These are phyloP conservation scores for Odonthalia washingtoniensis DNA, from an alignment of 31 red algal genomes.

Conservation along the genomic window DNA sequence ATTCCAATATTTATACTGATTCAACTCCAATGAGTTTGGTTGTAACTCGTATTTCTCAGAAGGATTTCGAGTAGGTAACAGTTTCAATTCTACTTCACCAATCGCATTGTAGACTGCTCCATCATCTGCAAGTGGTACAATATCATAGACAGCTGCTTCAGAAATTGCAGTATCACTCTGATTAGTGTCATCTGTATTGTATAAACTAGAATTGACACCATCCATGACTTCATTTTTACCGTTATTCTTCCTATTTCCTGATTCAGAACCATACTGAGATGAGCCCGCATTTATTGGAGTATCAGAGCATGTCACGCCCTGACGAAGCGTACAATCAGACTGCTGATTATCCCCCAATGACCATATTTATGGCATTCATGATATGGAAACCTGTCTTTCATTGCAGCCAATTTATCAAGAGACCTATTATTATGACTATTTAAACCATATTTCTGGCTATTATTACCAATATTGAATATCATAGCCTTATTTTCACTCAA, in stretches of 20 bases:
- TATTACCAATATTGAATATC: neutral
- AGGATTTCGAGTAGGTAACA: neutral
- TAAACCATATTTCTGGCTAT: neutral
- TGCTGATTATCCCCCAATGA: constrained; percentile 26
- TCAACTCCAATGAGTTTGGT: neutral
- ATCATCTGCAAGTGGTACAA: neutral
- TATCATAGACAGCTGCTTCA: neutral
- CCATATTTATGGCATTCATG: neutral
- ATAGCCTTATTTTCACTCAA: neutral
- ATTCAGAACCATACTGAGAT: neutral
- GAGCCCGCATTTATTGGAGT: neutral
- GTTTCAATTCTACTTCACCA: constrained; percentile 1
- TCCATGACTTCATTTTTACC: neutral
- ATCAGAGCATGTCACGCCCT: neutral
- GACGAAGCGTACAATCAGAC: constrained; percentile 14
- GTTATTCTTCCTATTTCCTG: neutral
- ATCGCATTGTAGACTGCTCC: constrained; percentile 36
- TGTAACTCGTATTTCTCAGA: constrained; percentile 4
- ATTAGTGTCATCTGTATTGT: neutral
- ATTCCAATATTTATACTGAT: neutral
- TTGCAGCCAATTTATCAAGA: neutral
- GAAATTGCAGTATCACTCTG: neutral
- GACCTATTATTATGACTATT: neutral
- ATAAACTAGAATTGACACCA: neutral
- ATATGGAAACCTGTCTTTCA: neutral